A percentile compares a stretch with the other conserved stretches of the same genome.
Conservation (phyloP, 2,329 filamentous ascomycete species). For the Ceratocystis ficicola region DNA sequence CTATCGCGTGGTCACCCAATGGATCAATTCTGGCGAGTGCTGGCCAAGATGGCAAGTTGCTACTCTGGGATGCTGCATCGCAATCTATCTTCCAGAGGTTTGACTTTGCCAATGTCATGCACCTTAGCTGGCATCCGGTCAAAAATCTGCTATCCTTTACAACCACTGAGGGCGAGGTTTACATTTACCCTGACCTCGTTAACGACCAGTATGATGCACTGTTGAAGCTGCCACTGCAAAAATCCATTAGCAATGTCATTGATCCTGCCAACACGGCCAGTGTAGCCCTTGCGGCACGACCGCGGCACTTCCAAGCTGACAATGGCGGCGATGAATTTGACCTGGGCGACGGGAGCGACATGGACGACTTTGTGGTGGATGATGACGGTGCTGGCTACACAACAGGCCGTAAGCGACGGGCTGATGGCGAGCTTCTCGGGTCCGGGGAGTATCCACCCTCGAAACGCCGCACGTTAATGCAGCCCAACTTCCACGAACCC, state of each 20-base stretch:
- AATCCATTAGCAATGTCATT: constrained; percentile 46
- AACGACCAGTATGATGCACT: constrained; percentile 45
- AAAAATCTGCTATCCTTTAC: constrained; percentile 86
- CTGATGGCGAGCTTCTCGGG: constrained; percentile 40
- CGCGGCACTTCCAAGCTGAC: constrained; percentile 50
- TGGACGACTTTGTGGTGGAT: constrained; percentile 80
- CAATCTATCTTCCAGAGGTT: constrained; percentile 68
- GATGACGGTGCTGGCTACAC: constrained; percentile 90
- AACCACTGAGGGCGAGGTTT: constrained; percentile 83
- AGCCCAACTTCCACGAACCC: constrained; percentile 63
- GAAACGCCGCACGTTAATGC: constrained; percentile 39
- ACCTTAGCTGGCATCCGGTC: constrained; percentile 79
- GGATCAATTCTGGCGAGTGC: constrained; percentile 71
- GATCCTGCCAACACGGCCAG: constrained; percentile 42
- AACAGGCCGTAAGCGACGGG: constrained; percentile 39
- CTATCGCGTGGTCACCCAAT: constrained; percentile 87
- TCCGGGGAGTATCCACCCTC: constrained; percentile 24
- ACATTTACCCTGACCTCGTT: constrained; percentile 67
- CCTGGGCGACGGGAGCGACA: constrained; percentile 48
- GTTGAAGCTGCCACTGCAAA: constrained; percentile 50
- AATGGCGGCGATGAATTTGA: constrained; percentile 54
- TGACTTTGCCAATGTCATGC: constrained; percentile 72
- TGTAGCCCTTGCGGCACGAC: constrained; percentile 35
- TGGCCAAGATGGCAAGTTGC: constrained; percentile 53
- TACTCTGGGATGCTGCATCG: constrained; percentile 82